Conservation (phyloP, 2,329 filamentous ascomycete genomes). For the Rutstroemia sp. region DNA sequence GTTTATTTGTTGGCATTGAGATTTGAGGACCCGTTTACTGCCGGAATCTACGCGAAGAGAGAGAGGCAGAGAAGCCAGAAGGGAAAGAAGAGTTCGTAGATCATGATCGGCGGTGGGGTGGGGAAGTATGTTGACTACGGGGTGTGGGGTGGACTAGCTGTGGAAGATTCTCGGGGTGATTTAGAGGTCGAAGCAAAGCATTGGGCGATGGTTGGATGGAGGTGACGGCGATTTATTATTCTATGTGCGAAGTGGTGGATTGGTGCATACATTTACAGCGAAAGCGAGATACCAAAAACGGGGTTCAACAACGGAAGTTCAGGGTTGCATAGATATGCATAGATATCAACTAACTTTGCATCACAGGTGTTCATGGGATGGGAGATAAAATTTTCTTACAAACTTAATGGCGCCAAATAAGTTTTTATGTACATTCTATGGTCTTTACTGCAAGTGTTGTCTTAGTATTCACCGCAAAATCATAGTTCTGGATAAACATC, state of each 20-base stretch:
- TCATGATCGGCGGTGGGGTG: not conserved
- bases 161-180: not conserved
- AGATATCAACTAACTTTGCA: constrained; percentile 27
- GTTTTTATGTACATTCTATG: not conserved
- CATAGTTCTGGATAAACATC: constrained; percentile 18
- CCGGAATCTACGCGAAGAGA: constrained; percentile 84
- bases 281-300: constrained; percentile 11
- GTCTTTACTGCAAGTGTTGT: not conserved
- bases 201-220: not conserved
- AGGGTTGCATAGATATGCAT: constrained; percentile 22
- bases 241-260: not conserved
- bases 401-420: not conserved
- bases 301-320: constrained; percentile 22
- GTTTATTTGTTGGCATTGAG: constrained; percentile 75
- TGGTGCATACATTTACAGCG: not conserved
- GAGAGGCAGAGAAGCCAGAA: constrained; percentile 45
- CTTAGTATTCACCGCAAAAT: not conserved
- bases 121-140: not conserved
- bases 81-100: constrained; percentile 24
- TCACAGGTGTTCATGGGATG: constrained; percentile 15
- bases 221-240: not conserved
- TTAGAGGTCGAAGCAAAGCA: not conserved
- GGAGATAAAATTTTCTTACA: constrained; percentile 1
- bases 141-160: not conserved
- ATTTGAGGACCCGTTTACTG: constrained; percentile 93